Evolutionary conservation across 2,329 filamentous ascomycete species (phyloP), one percentile per base, ranked within the genome.

Genomic region (Alternaria alternata): DNA sequence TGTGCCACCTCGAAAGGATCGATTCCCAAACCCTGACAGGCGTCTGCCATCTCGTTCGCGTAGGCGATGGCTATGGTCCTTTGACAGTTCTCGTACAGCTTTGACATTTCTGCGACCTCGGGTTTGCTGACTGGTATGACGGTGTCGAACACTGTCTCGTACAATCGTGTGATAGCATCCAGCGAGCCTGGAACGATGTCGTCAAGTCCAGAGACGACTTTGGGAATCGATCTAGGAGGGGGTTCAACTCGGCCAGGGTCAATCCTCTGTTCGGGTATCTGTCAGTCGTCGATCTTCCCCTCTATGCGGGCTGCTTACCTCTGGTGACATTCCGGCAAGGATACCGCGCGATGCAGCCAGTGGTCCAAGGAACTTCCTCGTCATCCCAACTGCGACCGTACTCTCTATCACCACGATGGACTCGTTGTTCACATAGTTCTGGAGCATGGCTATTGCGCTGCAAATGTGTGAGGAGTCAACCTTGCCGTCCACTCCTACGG

Each of bases 31-130:
- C 72, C 61, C 7, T 71, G 54, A 54, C 84, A 86, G 7, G 85
- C 84, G 63, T 86, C 83, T 1, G 84, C 83, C 82, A 87, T 86
- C 62, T 87, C 85, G 64, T 86, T 86, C 57, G 81, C 83, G 57
- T 84, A 87, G 0, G 85, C 84, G 34, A 86, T 85, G 66, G 80
- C 80, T 12, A 87, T 75, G 81, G 85, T 86, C 2, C 85, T 79
- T 68, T 86, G 84, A 67, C 85, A 87, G 68, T 87, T 87, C 61
- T 87, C 85, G 66, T 86, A 87, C 12, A 87, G 74, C 73, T 87
- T 87, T 62, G 81, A 84, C 83, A 87, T 86, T 71, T 87, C 85
- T 1, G 85, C 85, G 1, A 86, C 84, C 65, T 87, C 85, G 1
- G 85, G 84, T 30, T 72, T 75, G 11, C 82, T 83, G 30, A 86